A percentile compares a stretch with the other conserved stretches of the same genome.
phyloP scores from a whole-genome alignment of 2,329 filamentous ascomycete genomes.

The Metarhizium robertsii region DNA sequence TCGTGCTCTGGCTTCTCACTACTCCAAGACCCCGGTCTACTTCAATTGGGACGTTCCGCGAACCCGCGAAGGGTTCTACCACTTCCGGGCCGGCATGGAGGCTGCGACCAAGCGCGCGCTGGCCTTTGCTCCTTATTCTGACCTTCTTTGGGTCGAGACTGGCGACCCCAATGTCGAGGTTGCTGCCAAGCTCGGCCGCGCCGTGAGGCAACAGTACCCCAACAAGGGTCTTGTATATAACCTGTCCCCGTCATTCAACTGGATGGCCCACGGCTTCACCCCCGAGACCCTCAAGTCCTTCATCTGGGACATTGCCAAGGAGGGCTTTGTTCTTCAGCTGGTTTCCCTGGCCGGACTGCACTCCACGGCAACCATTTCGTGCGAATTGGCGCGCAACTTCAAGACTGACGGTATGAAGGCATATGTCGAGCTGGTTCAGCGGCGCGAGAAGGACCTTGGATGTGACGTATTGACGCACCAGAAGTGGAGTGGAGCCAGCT shows the following conservation, averaged over 20 bases:
- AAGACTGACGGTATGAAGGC: slow-evolving; percentile 92
- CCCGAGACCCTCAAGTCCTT: slow-evolving; percentile 78
- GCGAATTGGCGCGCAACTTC: slow-evolving; percentile 73
- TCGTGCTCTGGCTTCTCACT: slow-evolving; percentile 58
- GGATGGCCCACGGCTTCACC: slow-evolving; percentile 90
- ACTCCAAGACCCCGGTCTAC: slow-evolving; percentile 58
- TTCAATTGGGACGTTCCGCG: slow-evolving; percentile 91
- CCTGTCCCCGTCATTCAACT: slow-evolving; percentile 94
- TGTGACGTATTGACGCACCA: slow-evolving; percentile 94
- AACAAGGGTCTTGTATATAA: slow-evolving; percentile 94
- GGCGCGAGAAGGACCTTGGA: slow-evolving; percentile 78
- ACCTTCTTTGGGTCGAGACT: slow-evolving; percentile 96
- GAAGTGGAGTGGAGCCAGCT: slow-evolving; percentile 62
- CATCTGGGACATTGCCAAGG: slow-evolving; percentile 89
- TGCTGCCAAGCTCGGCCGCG: slow-evolving; percentile 62
- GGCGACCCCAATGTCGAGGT: slow-evolving; percentile 77
- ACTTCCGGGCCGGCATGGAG: slow-evolving; percentile 73
- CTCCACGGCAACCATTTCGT: slow-evolving; percentile 53
- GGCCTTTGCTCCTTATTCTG: slow-evolving; percentile 83
- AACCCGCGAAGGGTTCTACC: slow-evolving; percentile 89
- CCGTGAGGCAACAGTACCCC: slow-evolving; percentile 61
- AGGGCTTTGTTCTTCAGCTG: slow-evolving; percentile 67
- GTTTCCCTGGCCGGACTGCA: slow-evolving; percentile 59
- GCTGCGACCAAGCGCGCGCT: slow-evolving; percentile 90
- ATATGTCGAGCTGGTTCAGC: slow-evolving; percentile 90